Conservation (phyloP, 2,329 filamentous ascomycete species). For the Hypoxylon sp. region DNA sequence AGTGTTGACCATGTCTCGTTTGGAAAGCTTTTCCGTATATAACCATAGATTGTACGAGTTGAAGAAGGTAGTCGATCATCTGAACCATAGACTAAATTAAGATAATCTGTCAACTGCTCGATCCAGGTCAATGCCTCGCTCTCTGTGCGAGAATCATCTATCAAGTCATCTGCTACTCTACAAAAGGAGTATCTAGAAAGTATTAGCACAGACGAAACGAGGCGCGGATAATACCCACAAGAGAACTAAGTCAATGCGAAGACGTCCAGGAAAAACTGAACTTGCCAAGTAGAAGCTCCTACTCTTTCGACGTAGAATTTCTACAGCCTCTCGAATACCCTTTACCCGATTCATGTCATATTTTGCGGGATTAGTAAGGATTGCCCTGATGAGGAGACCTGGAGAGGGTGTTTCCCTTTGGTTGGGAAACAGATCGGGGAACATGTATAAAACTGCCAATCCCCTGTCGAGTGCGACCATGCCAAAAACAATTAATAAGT, state of each 20-base stretch:
- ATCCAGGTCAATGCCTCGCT: constrained; percentile 72
- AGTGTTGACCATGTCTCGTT: constrained; percentile 67
- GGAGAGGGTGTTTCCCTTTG: constrained; percentile 66
- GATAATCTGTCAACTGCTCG: constrained; percentile 68
- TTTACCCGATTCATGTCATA: constrained; percentile 72
- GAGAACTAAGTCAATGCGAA: constrained; percentile 77
- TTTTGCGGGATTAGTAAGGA: constrained; percentile 60
- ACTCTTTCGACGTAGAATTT: constrained; percentile 73
- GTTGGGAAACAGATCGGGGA: constrained; percentile 69
- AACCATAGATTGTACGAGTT: constrained; percentile 49
- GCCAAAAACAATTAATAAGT: constrained; percentile 78
- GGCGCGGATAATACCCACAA: constrained; percentile 60
- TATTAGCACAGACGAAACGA: constrained; percentile 26
- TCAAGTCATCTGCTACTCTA: constrained; percentile 79
- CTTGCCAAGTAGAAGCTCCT: constrained; percentile 82
- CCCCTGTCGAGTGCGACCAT: constrained; percentile 78
- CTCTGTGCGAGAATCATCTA: constrained; percentile 72
- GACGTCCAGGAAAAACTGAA: constrained; percentile 75
- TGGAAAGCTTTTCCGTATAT: constrained; percentile 67
- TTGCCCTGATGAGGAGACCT: constrained; percentile 65
- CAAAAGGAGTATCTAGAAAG: constrained; percentile 77
- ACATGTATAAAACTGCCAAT: constrained; percentile 74
- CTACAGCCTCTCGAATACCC: constrained; percentile 72
- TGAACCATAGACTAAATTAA: constrained; percentile 66
- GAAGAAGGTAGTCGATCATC: constrained; percentile 49